Evolutionary conservation across 768 basidiomycete genomes (phyloP).

Genomic region (Cystofilobasidium ferigula): DNA sequence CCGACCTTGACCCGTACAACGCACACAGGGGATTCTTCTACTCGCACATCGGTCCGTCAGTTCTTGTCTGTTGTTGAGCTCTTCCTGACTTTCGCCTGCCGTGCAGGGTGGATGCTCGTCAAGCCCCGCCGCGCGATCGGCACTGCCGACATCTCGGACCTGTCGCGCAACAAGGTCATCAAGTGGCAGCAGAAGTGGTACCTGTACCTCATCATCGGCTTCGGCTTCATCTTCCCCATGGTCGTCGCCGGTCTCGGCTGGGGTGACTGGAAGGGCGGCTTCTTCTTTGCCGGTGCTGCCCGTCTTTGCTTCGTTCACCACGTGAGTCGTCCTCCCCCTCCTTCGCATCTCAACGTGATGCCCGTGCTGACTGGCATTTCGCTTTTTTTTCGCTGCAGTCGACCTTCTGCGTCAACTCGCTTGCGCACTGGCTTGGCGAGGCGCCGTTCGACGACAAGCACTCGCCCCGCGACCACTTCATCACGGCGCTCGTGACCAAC

Average conservation of each 20-base stretch:
- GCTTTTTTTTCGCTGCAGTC: constrained; percentile 47
- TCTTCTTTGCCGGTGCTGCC: constrained; percentile 67
- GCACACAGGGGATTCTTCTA: constrained; percentile 48
- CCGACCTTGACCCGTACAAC: constrained; percentile 90
- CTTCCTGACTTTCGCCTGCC: too few relatives aligned
- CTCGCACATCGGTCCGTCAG: constrained; percentile 27
- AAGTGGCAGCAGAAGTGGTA: constrained; percentile 82
- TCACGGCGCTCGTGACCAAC: constrained; percentile 81
- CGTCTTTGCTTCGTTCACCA: constrained; percentile 79
- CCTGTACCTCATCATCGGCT: constrained; percentile 54
- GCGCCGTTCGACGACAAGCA: constrained; percentile 91
- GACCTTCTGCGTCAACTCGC: constrained; percentile 92
- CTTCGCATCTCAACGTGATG: constrained; percentile 4
- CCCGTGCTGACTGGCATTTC: neutral
- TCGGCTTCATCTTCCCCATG: constrained; percentile 65
- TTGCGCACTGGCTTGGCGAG: constrained; percentile 92
- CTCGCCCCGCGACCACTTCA: constrained; percentile 74
- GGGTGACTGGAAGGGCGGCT: constrained; percentile 79
- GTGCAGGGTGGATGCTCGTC: constrained; percentile 60
- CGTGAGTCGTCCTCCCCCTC: constrained; percentile 43
- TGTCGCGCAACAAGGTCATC: constrained; percentile 66
- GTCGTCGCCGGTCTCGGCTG: constrained; percentile 65
- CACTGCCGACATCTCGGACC: constrained; percentile 77
- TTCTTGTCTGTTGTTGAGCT: too few relatives aligned
- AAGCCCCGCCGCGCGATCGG: constrained; percentile 82